Conservation (phyloP, 148 eudicot genomes). For the Rhododendron ovatum region DNA sequence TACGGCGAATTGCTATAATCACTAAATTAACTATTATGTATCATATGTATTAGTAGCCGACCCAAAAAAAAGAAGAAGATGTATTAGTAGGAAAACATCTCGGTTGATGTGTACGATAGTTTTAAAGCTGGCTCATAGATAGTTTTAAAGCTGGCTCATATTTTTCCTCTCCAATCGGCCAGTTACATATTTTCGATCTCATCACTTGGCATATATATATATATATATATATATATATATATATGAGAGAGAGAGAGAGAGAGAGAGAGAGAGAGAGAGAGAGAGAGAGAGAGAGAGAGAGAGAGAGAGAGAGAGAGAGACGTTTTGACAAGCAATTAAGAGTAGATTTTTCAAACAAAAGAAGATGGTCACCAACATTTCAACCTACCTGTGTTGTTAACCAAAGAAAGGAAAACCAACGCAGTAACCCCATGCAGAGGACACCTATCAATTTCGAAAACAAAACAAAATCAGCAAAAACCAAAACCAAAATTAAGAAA, state of each 20-base stretch:
- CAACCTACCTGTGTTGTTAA: slow-evolving; percentile 37
- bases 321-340: background rate
- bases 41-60: background rate
- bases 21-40: no score
- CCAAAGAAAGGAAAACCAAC: slow-evolving; percentile 16
- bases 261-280: no score
- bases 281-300: no score
- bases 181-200: background rate
- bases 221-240: no score
- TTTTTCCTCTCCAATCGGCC: background rate
- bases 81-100: background rate
- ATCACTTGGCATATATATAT: background rate
- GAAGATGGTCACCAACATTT: slow-evolving; percentile 32
- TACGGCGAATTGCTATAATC: background rate
- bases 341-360: background rate
- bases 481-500: background rate
- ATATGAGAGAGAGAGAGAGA: no score
- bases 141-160: background rate
- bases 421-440: slow-evolving; percentile 1
- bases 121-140: background rate
- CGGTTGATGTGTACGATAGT: background rate
- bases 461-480: background rate
- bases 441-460: background rate
- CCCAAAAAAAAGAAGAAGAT: no score
- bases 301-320: background rate